These are phyloP conservation scores for Aspergillus sp. DNA, from an alignment of 2,329 filamentous ascomycete species.

Conservation along the genomic window DNA sequence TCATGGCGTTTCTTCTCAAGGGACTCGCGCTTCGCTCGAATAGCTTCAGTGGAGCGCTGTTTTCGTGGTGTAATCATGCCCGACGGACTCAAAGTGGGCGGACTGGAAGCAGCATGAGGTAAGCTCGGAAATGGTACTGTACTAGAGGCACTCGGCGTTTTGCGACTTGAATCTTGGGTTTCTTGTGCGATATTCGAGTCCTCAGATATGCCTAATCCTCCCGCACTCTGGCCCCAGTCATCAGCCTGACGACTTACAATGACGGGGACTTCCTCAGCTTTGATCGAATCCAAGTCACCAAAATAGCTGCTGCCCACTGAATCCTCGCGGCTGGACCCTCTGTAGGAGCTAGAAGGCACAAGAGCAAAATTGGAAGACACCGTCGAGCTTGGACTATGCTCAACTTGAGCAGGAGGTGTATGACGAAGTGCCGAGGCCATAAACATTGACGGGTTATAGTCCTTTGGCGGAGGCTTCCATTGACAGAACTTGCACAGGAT, in stretches of 20 bases:
- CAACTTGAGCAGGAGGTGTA: constrained; percentile 61
- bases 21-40: constrained; percentile 74
- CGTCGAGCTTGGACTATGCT: constrained; percentile 83
- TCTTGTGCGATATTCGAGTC: constrained; percentile 43
- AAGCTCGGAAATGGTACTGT: constrained; percentile 57
- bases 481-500: constrained; percentile 86
- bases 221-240: constrained; percentile 71
- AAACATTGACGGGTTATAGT: constrained; percentile 61
- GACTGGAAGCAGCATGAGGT: constrained; percentile 67
- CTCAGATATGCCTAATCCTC: constrained; percentile 77
- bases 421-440: constrained; percentile 68
- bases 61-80: constrained; percentile 58
- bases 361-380: constrained; percentile 74
- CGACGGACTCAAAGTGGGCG: constrained; percentile 61
- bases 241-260: constrained; percentile 74
- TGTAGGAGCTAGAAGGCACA: constrained; percentile 74
- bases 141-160: constrained; percentile 4
- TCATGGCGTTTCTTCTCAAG: constrained; percentile 74
- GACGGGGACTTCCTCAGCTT: constrained; percentile 76
- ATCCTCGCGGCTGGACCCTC: constrained; percentile 80
- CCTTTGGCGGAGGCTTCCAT: constrained; percentile 80
- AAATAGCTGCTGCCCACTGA: constrained; percentile 83
- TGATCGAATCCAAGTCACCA: constrained; percentile 80
- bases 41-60: constrained; percentile 72
- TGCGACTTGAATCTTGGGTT: constrained; percentile 27